Conservation (phyloP, 768 basidiomycete species). For the Postia placenta region DNA sequence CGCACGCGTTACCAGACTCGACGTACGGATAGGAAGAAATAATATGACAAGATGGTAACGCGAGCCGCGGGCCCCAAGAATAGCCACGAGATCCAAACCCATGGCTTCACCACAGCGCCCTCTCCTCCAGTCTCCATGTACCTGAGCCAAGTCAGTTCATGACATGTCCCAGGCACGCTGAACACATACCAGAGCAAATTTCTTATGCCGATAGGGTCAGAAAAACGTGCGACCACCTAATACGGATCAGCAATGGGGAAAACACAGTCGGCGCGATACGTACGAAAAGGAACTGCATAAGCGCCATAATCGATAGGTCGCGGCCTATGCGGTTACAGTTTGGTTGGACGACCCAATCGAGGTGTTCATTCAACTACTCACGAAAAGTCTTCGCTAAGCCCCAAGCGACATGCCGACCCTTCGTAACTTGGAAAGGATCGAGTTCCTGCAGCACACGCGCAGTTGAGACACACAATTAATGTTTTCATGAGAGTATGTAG, state of each 20-base stretch:
- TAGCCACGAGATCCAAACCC: slow-evolving; percentile 58
- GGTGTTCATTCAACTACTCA: neutral
- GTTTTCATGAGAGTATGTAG: slow-evolving; percentile 8
- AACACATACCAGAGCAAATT: neutral
- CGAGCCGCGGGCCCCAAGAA: slow-evolving; percentile 40
- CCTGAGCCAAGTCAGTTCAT: neutral
- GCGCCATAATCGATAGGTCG: neutral
- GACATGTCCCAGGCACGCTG: neutral
- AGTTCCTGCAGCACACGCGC: slow-evolving; percentile 18
- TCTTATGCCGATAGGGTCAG: neutral
- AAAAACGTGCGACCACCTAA: neutral
- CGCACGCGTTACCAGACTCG: neutral
- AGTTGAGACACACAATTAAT: neutral
- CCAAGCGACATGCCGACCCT: slow-evolving; percentile 24
- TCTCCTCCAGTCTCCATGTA: slow-evolving; percentile 37
- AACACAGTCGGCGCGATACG: neutral
- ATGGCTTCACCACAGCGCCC: slow-evolving; percentile 48
- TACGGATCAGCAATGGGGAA: neutral
- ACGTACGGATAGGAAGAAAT: neutral
- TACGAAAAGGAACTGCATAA: neutral
- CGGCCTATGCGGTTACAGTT: neutral
- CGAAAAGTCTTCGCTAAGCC: slow-evolving; percentile 19
- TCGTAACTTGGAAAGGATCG: slow-evolving; percentile 30
- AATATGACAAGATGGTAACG: neutral
- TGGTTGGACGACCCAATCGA: neutral